A percentile compares a stretch with the other conserved stretches of the same genome.
Conservation (phyloP, 2,329 filamentous ascomycete species). For the Talaromyces islandicus region DNA sequence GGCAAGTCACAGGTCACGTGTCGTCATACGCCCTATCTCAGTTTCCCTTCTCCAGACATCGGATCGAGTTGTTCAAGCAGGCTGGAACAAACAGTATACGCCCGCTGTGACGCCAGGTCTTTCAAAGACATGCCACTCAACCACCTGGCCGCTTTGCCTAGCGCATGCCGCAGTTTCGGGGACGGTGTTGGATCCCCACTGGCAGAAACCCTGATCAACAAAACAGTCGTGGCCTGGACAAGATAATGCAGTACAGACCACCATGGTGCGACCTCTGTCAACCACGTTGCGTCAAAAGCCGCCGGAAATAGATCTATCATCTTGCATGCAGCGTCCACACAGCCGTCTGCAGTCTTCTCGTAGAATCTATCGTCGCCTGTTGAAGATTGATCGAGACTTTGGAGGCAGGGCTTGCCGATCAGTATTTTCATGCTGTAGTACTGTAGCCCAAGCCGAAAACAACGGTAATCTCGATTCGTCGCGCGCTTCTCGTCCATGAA, state of each 20-base stretch:
- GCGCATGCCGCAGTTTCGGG: background rate
- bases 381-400: constrained; percentile 24
- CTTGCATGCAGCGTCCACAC: constrained; percentile 29
- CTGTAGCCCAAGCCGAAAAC: constrained; percentile 32
- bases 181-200: background rate
- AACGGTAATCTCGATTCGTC: constrained; percentile 24
- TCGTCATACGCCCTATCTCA: background rate
- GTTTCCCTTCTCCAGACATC: background rate
- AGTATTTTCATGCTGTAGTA: constrained; percentile 40
- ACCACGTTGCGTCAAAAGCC: constrained; percentile 22
- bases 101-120: constrained; percentile 27
- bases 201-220: constrained; percentile 25
- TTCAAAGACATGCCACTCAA: constrained; percentile 25
- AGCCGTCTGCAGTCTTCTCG: constrained; percentile 27
- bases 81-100: constrained; percentile 24
- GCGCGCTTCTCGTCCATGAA: constrained; percentile 23
- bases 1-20: background rate
- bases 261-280: constrained; percentile 32
- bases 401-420: constrained; percentile 39
- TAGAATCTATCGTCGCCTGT: constrained; percentile 24
- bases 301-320: constrained; percentile 33
- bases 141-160: constrained; percentile 9
- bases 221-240: constrained; percentile 34
- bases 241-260: constrained; percentile 37
- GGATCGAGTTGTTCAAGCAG: constrained; percentile 4